Evolutionary conservation across 1,139 yeast species (phyloP), one percentile per base, ranked within the genome.

Genomic region (Eremothecium gossypii): DNA sequence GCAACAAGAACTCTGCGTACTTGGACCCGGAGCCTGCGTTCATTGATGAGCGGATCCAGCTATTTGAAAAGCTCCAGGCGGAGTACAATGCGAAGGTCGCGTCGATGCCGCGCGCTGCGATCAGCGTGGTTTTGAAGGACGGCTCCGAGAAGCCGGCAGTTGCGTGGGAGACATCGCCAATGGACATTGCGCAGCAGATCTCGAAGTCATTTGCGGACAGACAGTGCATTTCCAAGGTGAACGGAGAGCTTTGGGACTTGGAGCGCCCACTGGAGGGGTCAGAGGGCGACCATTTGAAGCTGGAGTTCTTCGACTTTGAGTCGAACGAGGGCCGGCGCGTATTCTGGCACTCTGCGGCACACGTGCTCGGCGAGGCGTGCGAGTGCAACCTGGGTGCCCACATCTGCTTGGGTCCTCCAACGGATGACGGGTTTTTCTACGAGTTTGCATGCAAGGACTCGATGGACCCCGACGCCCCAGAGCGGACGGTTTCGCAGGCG

Each of bases 281-380:
- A 40, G 56, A 53, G 12, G 56, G 57, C 30, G 59, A 60, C 40
- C 57, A 52, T 30, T 41, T 61, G 39, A 64, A 67, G 37, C 70
- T 93, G 52, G 93, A 86, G 63, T 83, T 87, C 56, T 69, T 79
- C 50, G 86, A 81, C 57, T 93, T 93, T 67, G 82, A 78, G 36
- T 64, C 79, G 50, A 86, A 85, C 17, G 97, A 89, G 61, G 98
- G 97, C 65, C 85, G 81, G 64, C 79, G 79, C 52, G 98, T 91
- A 38, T 93, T 93, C 69, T 93, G 98, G 98, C 99, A 93, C 66
- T 91, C 98, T 4, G 83, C 95, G 54, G 99, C 99, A 44, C 99
- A 93, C 68, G 91, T 93, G 47, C 73, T 93, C 55, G 99, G 99
- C 66, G 98, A 93, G 70, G 93, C 97, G 41, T 83, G 95, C 70